phyloP scores from a whole-genome alignment of 148 eudicot species.

The Chenopodium album region DNA sequence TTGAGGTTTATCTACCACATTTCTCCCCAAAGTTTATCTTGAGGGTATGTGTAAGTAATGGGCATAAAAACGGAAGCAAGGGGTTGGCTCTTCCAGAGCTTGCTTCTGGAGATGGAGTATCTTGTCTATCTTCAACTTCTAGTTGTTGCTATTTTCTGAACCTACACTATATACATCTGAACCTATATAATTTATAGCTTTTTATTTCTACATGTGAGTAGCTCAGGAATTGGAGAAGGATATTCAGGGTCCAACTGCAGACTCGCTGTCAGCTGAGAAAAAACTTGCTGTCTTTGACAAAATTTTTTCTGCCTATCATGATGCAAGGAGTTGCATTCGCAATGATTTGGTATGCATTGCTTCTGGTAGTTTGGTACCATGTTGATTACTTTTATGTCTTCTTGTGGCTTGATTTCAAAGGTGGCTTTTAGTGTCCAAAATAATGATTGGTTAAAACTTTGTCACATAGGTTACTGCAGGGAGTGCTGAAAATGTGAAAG shows the following conservation, averaged over 20 bases:
- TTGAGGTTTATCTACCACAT: background rate
- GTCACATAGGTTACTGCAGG: slow-evolving; percentile 68
- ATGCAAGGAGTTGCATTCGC: slow-evolving; percentile 83
- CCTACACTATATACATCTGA: background rate
- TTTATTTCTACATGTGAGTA: slow-evolving; percentile 36
- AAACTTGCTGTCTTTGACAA: slow-evolving; percentile 76
- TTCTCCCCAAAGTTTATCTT: background rate
- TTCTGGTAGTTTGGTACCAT: background rate
- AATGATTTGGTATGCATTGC: slow-evolving; percentile 68
- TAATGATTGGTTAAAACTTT: slow-evolving; percentile 13
- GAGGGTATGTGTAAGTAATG: background rate
- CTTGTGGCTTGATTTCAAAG: background rate
- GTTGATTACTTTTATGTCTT: background rate
- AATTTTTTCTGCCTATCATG: slow-evolving; percentile 76
- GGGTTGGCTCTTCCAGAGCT: background rate
- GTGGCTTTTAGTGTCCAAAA: background rate
- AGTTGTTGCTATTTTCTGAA: background rate
- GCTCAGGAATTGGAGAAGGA: slow-evolving; percentile 98
- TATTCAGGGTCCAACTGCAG: slow-evolving; percentile 62
- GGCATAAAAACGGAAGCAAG: background rate
- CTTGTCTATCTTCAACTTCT: background rate
- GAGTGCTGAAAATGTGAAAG: slow-evolving; percentile 77
- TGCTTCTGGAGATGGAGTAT: background rate
- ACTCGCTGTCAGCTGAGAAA: slow-evolving; percentile 73
- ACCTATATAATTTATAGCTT: background rate